phyloP scores from a whole-genome alignment of 2,329 filamentous ascomycete species.

The Cryphonectria parasitica region DNA sequence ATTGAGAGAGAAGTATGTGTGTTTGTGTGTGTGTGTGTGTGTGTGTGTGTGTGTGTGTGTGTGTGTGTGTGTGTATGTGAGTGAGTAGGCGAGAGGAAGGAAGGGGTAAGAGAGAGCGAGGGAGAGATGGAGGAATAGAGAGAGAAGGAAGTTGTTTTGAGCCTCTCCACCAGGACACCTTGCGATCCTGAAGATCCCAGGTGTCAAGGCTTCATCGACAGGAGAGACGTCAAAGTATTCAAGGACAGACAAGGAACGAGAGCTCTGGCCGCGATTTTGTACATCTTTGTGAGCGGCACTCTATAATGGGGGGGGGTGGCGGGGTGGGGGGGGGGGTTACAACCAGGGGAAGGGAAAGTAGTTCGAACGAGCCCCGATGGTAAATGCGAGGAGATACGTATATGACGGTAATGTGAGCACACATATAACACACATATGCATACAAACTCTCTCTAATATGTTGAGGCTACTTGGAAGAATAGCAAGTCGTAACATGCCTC shows the following conservation, averaged over 20 bases:
- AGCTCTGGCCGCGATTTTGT: constrained; percentile 15
- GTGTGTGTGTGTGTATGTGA: neutral
- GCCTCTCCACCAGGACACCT: neutral
- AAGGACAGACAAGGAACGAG: neutral
- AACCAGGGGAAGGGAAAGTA: neutral
- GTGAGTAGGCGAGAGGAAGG: neutral
- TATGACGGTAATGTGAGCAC: neutral
- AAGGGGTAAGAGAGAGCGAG: neutral
- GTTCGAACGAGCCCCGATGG: neutral
- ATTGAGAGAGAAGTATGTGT: neutral
- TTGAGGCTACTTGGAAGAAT: constrained; percentile 11
- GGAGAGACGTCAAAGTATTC: constrained; percentile 1
- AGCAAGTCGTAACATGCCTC: neutral
- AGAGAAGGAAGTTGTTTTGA: neutral
- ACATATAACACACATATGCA: neutral
- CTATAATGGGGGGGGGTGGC: neutral
- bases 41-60: neutral
- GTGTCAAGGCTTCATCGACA: constrained; percentile 7
- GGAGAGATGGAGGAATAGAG: neutral
- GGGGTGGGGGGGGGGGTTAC: neutral
- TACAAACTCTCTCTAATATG: neutral
- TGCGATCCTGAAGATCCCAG: constrained; percentile 8
- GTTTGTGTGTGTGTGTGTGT: neutral
- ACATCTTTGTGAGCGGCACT: neutral
- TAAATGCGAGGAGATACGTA: neutral